Evolutionary conservation across 208 protist genomes (phyloP), one percentile per base, ranked within the genome.

Genomic region (Leishmania martiniquensis): DNA sequence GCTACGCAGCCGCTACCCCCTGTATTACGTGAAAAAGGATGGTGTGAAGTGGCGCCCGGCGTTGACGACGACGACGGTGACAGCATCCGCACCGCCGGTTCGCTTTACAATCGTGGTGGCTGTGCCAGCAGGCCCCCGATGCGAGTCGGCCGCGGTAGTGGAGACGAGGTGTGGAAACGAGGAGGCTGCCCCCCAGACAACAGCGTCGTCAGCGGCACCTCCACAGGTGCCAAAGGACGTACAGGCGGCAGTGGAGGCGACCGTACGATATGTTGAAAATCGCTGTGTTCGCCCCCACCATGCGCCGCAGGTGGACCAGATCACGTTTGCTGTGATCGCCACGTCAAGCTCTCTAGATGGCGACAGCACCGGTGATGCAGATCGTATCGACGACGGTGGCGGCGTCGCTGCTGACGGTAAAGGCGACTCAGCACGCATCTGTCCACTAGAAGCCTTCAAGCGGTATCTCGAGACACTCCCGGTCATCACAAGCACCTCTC

Each of bases 1-100:
- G 15, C 55, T 89, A 54, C 85, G 84, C 44, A 32, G 67, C 32
- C 13, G 1, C 55, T 81, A 90, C 52, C 59, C 82, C 0, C 55
- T 95, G 29, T 90, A 86, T 67, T 95, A 87, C 75, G 80, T 95
- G 5, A 95, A 95, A 79, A 80, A 78, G n/a, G 85, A 88, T 63
- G 91, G 91, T 32, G 82, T 81, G 17, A 89, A 86, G 55, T 73
- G 89, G 71, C 81, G 91, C 2, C 65, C 72, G 2, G 47, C 25
- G 47, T 59, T 69, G 59, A 32, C 59, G 4, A 65, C 22, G 0
- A 22, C 57, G 3, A 15, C 73, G 17, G 55, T 32, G 22, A 25
- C 72, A 5, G 51, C 72, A 20, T 29, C 60, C 4, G 44, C 51
- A 6, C 2, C 76, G 4, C 63, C 75, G 25, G 10, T 81, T 9